Evolutionary conservation across 441 rosid genomes (phyloP).

Genomic region (Geranium incanum): DNA sequence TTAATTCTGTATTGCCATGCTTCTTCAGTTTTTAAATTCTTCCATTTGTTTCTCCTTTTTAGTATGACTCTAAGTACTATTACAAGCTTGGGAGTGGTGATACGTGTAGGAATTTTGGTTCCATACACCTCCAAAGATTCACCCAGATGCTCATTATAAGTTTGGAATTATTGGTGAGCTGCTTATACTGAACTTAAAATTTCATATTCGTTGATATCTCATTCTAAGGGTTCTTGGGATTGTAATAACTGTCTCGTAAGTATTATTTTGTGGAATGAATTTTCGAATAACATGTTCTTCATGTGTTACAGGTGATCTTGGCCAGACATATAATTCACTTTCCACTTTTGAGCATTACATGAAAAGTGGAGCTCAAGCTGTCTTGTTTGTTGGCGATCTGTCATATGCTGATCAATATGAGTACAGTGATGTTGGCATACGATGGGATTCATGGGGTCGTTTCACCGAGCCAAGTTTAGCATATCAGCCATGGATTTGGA

Average conservation of each 20-base stretch:
- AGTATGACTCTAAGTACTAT: slow-evolving; percentile 57
- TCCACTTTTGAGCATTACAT: slow-evolving; percentile 63
- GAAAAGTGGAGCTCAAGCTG: slow-evolving; percentile 60
- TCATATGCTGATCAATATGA: slow-evolving; percentile 63
- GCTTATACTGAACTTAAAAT: not conserved
- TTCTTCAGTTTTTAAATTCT: slow-evolving; percentile 11
- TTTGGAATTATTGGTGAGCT: slow-evolving; percentile 67
- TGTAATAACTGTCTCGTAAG: slow-evolving; percentile 9
- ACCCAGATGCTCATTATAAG: slow-evolving; percentile 56
- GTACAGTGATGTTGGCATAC: slow-evolving; percentile 53
- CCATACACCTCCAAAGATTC: slow-evolving; percentile 54
- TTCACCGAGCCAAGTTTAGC: slow-evolving; percentile 60
- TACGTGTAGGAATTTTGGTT: slow-evolving; percentile 60
- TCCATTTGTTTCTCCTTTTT: slow-evolving; percentile 15
- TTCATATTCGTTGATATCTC: not conserved
- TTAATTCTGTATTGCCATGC: slow-evolving; percentile 2
- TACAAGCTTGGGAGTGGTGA: slow-evolving; percentile 55
- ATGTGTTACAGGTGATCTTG: slow-evolving; percentile 52
- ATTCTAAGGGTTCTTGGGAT: not conserved
- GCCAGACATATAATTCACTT: slow-evolving; percentile 70
- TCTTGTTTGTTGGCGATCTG: slow-evolving; percentile 65
- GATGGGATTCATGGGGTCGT: slow-evolving; percentile 81
- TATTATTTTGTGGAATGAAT: not conserved
- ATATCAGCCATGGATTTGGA: slow-evolving; percentile 74
- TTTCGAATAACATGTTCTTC: not conserved